A percentile compares a stretch with the other conserved stretches of the same genome.
Evolutionary conservation across 2,329 filamentous ascomycete genomes (phyloP).

Genomic region (Bipolaris gigantea): DNA sequence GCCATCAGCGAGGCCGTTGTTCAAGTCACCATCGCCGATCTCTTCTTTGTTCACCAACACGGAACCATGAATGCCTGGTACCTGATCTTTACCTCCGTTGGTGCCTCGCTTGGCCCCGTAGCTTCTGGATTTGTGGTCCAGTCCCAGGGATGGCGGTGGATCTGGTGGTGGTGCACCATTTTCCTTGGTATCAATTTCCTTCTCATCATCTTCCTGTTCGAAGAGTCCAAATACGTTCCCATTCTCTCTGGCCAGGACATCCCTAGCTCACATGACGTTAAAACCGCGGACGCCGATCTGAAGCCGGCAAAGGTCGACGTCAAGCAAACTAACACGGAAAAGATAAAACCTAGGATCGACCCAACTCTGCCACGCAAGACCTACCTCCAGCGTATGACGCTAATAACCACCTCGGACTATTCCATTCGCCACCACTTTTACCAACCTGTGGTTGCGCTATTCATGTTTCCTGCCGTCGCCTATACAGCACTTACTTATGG

Average conservation of each 20-base stretch:
- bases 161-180: conserved; percentile 54
- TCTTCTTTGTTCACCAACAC: conserved; percentile 55
- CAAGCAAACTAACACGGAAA: conserved; percentile 2
- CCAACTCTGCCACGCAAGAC: conserved; percentile 45
- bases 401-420: conserved; percentile 36
- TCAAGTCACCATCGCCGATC: conserved; percentile 53
- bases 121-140: conserved; percentile 48
- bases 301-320: conserved; percentile 5
- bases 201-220: conserved; percentile 50
- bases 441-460: conserved; percentile 44
- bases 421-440: conserved; percentile 35
- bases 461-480: conserved; percentile 45
- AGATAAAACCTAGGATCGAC: conserved; percentile 26
- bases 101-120: conserved; percentile 45
- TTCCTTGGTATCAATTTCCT: conserved; percentile 46
- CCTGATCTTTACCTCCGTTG: conserved; percentile 43
- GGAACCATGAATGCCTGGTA: conserved; percentile 54
- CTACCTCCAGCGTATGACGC: conserved; percentile 48
- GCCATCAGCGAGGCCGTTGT: conserved; percentile 50
- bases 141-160: conserved; percentile 54
- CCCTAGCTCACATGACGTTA: not conserved
- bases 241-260: conserved; percentile 10
- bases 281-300: not conserved
- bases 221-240: conserved; percentile 36
- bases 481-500: conserved; percentile 39